Base-by-base conservation (phyloP, 768 basidiomycete genomes). In the Rhizopogon rudus region DNA sequence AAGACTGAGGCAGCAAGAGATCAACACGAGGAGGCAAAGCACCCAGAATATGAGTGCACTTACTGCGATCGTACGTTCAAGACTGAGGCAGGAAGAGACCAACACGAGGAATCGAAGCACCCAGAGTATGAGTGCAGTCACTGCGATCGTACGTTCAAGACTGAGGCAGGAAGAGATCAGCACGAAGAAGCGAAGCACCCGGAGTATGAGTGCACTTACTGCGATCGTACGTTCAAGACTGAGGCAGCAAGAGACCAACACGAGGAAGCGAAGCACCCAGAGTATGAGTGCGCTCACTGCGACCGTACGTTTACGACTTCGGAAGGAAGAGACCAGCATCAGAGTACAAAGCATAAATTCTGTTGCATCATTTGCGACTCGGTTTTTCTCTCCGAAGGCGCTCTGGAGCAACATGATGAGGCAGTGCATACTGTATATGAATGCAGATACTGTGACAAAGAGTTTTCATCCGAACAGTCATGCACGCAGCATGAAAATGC, bases 241-340 rank as follows among this genome's bases (percentile, higher is more conserved):
- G 55, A 6, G 44, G 13, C 35, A 1, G 60, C 53, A 0, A 56
- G 56, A 12, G 33, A 40, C 31, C 14, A 52, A 0, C 67, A 69
- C 39, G 50, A 62, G 20, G 9, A 22, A 20, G 5, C 33, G 8
- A 49, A 49, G 33, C 48, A 37, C 33, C 35, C 33, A 35, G 5
- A 22, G 7, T 16, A 9, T 9, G 33, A 49, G 7, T 69, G 67
- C 20, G 6, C n/a, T 6, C 37, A 61, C 31, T 67, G 67, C 10
- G 40, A 58, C 13, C 50, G 52, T 12, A 8, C 2, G 3, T 55
- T 40, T 29, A 43, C 2, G 40, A 60, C 25, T 64, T 54, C 9
- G 49, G 13, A 42, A 1, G 59, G 54, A 0, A 57, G 56, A 12
- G 33, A 40, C 22, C 9, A 51, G 1, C 67, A 69, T 40, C 46